Evolutionary conservation across 306 rosid genomes (phyloP).

Genomic region (Malus fusca): DNA sequence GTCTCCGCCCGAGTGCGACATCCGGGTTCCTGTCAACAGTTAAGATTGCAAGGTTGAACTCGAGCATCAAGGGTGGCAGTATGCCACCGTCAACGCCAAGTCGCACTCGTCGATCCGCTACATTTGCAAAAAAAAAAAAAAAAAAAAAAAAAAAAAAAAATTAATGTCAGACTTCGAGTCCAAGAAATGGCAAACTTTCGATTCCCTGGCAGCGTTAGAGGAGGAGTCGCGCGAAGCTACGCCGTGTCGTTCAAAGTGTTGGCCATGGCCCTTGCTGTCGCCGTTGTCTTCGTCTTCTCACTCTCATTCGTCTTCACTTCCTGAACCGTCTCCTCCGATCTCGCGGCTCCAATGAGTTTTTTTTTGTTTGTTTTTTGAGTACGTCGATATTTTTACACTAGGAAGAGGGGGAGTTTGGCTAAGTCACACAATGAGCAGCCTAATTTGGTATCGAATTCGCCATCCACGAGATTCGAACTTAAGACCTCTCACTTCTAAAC

Average conservation of each 20-base stretch:
- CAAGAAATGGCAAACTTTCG: conserved; percentile 22
- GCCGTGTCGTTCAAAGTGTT: conserved; percentile 33
- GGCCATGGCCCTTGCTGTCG: conserved; percentile 24
- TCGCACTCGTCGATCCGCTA: neutral
- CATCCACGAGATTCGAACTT: too few relatives aligned
- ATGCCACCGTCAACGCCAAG: neutral
- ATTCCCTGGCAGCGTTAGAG: conserved; percentile 2
- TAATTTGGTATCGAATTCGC: too few relatives aligned
- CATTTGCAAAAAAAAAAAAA: neutral
- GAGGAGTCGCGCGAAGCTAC: neutral
- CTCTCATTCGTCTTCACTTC: conserved; percentile 47
- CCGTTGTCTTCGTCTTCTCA: conserved; percentile 38
- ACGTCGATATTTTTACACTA: too few relatives aligned
- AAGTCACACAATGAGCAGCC: too few relatives aligned
- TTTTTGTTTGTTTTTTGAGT: too few relatives aligned
- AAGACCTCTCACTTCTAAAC: too few relatives aligned
- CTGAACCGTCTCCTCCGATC: conserved; percentile 34
- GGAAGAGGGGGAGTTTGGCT: accelerated
- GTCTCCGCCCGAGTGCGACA: too few relatives aligned
- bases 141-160: neutral
- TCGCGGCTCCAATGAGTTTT: neutral
- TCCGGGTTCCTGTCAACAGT: too few relatives aligned
- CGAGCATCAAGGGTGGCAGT: too few relatives aligned
- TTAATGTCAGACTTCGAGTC: neutral
- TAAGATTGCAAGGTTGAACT: too few relatives aligned